A percentile compares a stretch with the other conserved stretches of the same genome.
phyloP scores from a whole-genome alignment of 805 yeast genomes.

The Pichia manshurica region DNA sequence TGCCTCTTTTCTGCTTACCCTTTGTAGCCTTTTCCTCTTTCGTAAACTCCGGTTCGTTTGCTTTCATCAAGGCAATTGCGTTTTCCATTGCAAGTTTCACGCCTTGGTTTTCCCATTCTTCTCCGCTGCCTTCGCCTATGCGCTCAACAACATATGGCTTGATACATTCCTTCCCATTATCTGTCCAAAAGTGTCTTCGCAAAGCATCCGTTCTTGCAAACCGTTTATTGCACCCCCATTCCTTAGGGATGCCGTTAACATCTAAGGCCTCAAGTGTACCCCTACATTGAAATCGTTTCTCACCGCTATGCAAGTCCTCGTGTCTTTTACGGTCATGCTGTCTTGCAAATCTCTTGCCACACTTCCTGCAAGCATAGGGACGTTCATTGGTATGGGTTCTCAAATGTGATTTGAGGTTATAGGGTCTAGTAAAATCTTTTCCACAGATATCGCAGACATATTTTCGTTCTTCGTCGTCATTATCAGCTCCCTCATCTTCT shows the following conservation, averaged over 20 bases:
- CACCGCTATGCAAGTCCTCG: conserved; percentile 70
- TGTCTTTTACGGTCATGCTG: conserved; percentile 75
- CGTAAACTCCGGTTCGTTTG: neutral
- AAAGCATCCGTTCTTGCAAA: conserved; percentile 79
- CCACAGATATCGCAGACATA: conserved; percentile 81
- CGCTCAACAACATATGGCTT: conserved; percentile 44
- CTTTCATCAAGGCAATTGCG: conserved; percentile 5
- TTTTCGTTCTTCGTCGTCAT: conserved; percentile 55
- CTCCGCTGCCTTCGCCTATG: conserved; percentile 7
- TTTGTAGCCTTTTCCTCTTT: neutral
- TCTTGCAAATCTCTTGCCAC: conserved; percentile 79
- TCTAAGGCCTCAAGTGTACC: conserved; percentile 48
- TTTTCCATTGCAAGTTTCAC: conserved; percentile 15
- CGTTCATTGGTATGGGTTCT: conserved; percentile 86
- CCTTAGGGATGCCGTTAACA: neutral
- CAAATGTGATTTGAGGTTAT: conserved; percentile 84
- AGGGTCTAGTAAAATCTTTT: conserved; percentile 85
- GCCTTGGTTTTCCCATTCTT: conserved; percentile 7
- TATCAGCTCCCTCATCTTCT: conserved; percentile 20
- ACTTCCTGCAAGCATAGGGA: conserved; percentile 65
- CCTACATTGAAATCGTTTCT: conserved; percentile 66
- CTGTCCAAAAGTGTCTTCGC: conserved; percentile 74
- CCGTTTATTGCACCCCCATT: conserved; percentile 77
- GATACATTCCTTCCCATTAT: conserved; percentile 69
- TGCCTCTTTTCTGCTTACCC: neutral